Evolutionary conservation across 257 asterid genomes (phyloP).

Genomic region (Lycium ferocissimum): DNA sequence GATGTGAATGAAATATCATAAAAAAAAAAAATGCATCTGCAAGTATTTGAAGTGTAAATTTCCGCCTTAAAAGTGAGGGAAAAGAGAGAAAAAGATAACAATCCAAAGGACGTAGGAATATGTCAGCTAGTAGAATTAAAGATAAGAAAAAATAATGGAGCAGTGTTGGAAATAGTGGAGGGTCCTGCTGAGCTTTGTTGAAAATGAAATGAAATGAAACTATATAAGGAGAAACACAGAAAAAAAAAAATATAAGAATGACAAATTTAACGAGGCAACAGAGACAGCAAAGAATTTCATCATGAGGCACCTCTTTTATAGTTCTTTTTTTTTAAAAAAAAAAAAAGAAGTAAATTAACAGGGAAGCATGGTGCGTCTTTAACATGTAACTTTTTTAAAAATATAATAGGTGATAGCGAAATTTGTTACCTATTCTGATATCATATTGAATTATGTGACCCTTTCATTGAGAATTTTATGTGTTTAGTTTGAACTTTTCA

Average conservation of each 20-base stretch:
- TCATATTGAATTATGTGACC: background rate
- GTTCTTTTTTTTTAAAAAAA: too few species aligned
- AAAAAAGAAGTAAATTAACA: too few species aligned
- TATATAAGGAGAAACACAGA: background rate
- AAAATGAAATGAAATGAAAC: background rate
- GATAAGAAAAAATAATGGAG: background rate
- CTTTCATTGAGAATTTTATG: background rate
- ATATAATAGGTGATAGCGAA: background rate
- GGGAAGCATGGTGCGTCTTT: too few species aligned
- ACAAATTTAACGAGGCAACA: background rate
- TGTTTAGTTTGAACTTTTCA: background rate
- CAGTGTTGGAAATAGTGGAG: background rate
- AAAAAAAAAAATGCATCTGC: background rate
- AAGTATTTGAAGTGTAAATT: background rate
- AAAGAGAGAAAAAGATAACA: constrained; percentile 22
- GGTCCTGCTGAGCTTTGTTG: background rate
- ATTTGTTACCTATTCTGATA: background rate
- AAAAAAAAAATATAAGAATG: background rate
- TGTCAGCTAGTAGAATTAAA: background rate
- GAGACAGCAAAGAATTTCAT: constrained; percentile 11
- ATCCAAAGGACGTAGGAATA: constrained; percentile 20
- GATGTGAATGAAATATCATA: background rate
- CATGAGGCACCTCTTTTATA: background rate
- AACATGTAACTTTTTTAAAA: too few species aligned
- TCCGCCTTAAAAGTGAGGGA: background rate